These are phyloP conservation scores for Phialocephala sp. DNA, from an alignment of 2,329 filamentous ascomycete species.

Conservation along the genomic window DNA sequence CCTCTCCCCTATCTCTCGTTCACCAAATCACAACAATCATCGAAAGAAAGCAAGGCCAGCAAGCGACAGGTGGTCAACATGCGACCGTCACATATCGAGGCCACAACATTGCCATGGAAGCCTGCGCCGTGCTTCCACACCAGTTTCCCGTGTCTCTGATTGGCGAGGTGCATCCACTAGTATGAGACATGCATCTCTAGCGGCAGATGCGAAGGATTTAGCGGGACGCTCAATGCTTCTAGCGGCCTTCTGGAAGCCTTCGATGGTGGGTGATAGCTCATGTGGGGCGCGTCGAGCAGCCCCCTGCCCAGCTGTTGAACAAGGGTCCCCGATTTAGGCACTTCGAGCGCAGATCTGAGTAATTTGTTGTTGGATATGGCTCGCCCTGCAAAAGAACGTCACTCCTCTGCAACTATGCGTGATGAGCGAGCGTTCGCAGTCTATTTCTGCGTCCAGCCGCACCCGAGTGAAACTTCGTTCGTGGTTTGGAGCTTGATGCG, in stretches of 20 bases:
- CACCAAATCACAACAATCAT: not conserved
- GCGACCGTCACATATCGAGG: not conserved
- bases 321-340: not conserved
- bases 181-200: not conserved
- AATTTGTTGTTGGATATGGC: not conserved
- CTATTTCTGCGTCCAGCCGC: not conserved
- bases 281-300: not conserved
- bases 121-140: conserved; percentile 1
- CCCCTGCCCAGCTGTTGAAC: not conserved
- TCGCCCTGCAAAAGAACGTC: not conserved
- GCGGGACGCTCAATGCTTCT: not conserved
- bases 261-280: not conserved
- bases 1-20: not conserved
- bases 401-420: not conserved
- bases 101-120: not conserved
- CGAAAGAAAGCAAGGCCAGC: not conserved
- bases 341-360: not conserved
- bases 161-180: not conserved
- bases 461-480: not conserved
- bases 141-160: not conserved
- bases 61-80: conserved; percentile 5
- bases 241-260: not conserved
- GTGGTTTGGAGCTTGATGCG: not conserved
- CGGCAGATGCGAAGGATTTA: conserved; percentile 1
- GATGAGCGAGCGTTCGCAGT: not conserved